Percentiles rank a stretch among this genome's conserved stretches.
These are phyloP conservation scores for Handroanthus guayacan DNA, from an alignment of 257 asterid genomes.

Conservation along the genomic window DNA sequence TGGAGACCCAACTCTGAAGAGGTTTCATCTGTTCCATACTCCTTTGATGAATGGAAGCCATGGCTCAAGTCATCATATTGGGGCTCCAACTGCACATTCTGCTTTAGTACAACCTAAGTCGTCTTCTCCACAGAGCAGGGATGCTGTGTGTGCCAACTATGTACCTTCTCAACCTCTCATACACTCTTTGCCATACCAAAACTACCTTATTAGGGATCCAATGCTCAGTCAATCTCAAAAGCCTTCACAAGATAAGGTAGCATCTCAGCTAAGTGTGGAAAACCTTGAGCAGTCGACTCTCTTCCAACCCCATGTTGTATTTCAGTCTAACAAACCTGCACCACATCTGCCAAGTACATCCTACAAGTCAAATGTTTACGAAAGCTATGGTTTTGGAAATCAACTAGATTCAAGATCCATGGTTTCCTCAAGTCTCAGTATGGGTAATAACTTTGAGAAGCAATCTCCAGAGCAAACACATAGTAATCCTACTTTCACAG, in stretches of 20 bases:
- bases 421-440: conserved; percentile 35
- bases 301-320: conserved; percentile 33
- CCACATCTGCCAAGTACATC: conserved; percentile 42
- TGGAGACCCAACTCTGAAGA: conserved; percentile 35
- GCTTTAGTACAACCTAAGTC: conserved; percentile 27
- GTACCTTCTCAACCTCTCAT: conserved; percentile 40
- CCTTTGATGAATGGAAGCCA: conserved; percentile 25
- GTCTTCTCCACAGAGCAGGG: conserved; percentile 36
- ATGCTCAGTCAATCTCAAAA: conserved; percentile 40
- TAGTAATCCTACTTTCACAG: conserved; percentile 20
- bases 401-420: conserved; percentile 40
- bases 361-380: conserved; percentile 37
- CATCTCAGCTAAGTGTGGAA: conserved; percentile 35
- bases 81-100: conserved; percentile 32
- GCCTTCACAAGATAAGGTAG: conserved; percentile 37
- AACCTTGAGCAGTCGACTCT: conserved; percentile 30
- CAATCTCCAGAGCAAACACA: conserved; percentile 41
- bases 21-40: conserved; percentile 36
- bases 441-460: conserved; percentile 35
- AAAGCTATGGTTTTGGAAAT: conserved; percentile 27
- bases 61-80: conserved; percentile 36
- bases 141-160: conserved; percentile 28
- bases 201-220: conserved; percentile 36
- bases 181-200: conserved; percentile 36
- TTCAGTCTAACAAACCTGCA: conserved; percentile 37